phyloP scores from a whole-genome alignment of 1,284 basidiomycete species.

The Moesziomyces sp. region DNA sequence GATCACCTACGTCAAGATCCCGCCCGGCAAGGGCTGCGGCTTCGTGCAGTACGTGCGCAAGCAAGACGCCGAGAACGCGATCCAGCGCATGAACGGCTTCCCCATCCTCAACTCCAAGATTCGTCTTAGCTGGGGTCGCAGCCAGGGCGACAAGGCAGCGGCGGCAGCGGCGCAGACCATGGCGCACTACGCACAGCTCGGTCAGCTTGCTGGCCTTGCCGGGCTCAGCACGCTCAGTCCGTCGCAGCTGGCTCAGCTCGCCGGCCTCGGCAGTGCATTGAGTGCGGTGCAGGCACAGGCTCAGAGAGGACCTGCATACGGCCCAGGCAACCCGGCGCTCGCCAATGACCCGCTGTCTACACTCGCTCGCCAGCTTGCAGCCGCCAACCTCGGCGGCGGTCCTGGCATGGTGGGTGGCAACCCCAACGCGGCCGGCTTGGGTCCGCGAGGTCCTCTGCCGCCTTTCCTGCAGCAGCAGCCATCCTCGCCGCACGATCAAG shows the following conservation, averaged over 20 bases:
- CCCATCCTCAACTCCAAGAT: conserved; percentile 86
- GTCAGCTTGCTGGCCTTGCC: conserved; percentile 53
- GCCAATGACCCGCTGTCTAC: conserved; percentile 50
- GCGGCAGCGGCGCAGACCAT: conserved; percentile 62
- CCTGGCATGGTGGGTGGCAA: conserved; percentile 2
- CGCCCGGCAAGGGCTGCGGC: conserved; percentile 92
- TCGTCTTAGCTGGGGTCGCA: conserved; percentile 87
- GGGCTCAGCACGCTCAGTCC: conserved; percentile 53
- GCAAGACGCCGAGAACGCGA: conserved; percentile 88
- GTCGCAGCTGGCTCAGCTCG: conserved; percentile 53
- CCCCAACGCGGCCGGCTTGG: conserved; percentile 11
- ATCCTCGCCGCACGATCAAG: conserved; percentile 18
- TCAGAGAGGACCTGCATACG: conserved; percentile 21
- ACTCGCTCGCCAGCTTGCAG: conserved; percentile 46
- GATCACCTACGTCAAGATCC: conserved; percentile 80
- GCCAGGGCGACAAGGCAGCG: conserved; percentile 66
- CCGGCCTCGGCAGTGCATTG: conserved; percentile 49
- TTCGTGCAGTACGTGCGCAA: conserved; percentile 94
- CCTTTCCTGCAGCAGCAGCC: conserved; percentile 35
- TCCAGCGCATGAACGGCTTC: conserved; percentile 95
- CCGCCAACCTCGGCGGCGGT: conserved; percentile 27
- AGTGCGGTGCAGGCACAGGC: conserved; percentile 49
- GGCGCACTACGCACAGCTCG: conserved; percentile 55
- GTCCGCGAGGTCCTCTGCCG: conserved; percentile 25
- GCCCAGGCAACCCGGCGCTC: conserved; percentile 7